A percentile compares a stretch with the other conserved stretches of the same genome.
Evolutionary conservation across 176 grass and related monocot species (phyloP).

Genomic region (Echinochloa phyllopogon): DNA sequence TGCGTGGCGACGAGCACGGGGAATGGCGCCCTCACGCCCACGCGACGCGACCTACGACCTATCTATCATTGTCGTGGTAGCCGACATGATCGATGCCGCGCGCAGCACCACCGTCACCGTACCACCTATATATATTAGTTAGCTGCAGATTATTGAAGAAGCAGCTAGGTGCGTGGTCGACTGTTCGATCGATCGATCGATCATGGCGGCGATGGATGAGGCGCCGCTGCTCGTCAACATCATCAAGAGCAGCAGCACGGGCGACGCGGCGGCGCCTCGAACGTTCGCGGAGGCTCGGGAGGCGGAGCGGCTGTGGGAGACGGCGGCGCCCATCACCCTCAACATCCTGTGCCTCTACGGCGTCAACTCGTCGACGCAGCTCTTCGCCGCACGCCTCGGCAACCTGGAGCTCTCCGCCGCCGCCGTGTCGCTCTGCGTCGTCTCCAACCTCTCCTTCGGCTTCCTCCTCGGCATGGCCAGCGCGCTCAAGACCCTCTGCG

Average conservation of each 20-base stretch:
- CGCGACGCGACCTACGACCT: background rate
- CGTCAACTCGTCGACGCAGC: slow-evolving; percentile 77
- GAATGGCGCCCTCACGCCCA: background rate
- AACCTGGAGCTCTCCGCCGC: slow-evolving; percentile 84
- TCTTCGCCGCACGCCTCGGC: slow-evolving; percentile 76
- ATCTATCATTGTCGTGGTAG: background rate
- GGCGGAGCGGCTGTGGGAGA: slow-evolving; percentile 61
- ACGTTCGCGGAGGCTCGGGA: background rate
- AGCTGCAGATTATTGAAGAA: background rate
- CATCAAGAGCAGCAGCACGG: background rate
- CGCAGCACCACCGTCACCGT: too few species aligned
- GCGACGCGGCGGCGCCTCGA: background rate
- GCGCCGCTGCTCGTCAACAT: slow-evolving; percentile 24
- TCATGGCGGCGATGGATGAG: background rate
- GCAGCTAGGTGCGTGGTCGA: too few species aligned
- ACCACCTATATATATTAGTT: too few species aligned
- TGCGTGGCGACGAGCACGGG: background rate
- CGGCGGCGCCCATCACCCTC: slow-evolving; percentile 79
- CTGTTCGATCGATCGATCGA: too few species aligned
- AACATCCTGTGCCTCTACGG: slow-evolving; percentile 82
- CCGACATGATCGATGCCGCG: background rate
- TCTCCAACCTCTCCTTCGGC: slow-evolving; percentile 90
- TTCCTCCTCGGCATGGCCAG: slow-evolving; percentile 93
- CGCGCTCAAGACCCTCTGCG: slow-evolving; percentile 84
- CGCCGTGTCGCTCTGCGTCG: slow-evolving; percentile 62